Evolutionary conservation across 306 rosid genomes (phyloP), one percentile per base, ranked within the genome.

Genomic region (Dalbergia oliveri): DNA sequence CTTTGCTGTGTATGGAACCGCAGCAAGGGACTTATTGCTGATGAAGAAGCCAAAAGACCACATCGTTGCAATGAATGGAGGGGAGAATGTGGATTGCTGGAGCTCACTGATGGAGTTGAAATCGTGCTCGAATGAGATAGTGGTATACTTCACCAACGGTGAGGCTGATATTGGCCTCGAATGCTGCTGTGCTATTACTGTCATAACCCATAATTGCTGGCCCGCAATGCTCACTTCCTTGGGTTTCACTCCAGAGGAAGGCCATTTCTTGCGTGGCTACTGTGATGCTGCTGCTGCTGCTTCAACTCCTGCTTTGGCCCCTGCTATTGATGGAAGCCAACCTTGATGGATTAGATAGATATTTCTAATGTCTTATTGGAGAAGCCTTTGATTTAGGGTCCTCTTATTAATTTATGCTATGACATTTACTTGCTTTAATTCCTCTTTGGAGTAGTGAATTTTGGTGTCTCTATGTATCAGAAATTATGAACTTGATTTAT

Each of bases 131-230:
- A 75, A 64, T 50, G 87, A 88, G 69, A 83, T 88, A 9, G 56
- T 80, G 43, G 12, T 35, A 4, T 83, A 80, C 81, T 77, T 88
- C 53, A 54, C 70, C 9, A 80, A 74, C 4, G 87, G 82, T 1
- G 49, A 70, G 64, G 33, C 80, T 4, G 65, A 69, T 39, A 85
- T 88, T 15, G 78, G 86, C 0, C 57, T 66, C 1, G 77, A 73
- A 4, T 88, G 91, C 35, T 88, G 91, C 80, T 14, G 73, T 50
- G 84, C 86, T 12, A 81, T 88, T 9, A 73, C 56, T 5, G 63
- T 60, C 3, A 85, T 88, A 51, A 85, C 91, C 5, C 84, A 74
- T 37, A 73, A 65, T 41, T 88, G 91, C 81, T 88, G 89, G 91
- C 89, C 86, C 8, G 66, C 78, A 12, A 74, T 88, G 78, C 78